These are phyloP conservation scores for Trypanosoma lewisi DNA, from an alignment of 208 protist genomes.

Conservation along the genomic window DNA sequence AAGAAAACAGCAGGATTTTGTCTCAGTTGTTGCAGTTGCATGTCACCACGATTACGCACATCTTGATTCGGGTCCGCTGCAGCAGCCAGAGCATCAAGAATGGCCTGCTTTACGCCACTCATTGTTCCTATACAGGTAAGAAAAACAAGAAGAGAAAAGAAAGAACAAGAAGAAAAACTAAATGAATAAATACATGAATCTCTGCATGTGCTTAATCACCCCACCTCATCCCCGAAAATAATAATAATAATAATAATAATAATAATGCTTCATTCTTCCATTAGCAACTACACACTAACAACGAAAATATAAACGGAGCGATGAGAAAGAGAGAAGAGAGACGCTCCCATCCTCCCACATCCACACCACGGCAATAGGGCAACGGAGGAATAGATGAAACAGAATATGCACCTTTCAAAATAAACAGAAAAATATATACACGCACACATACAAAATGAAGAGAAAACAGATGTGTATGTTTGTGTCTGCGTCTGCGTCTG, in stretches of 20 bases:
- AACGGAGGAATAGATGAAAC: too few relatives aligned
- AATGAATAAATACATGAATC: constrained; percentile 12
- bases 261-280: background rate
- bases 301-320: too few relatives aligned
- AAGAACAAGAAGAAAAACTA: constrained; percentile 24
- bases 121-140: constrained; percentile 14
- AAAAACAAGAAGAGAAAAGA: constrained; percentile 7
- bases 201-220: too few relatives aligned
- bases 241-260: background rate
- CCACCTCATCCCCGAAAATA: background rate
- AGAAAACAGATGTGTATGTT: too few relatives aligned
- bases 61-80: constrained; percentile 58
- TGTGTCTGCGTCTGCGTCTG: too few relatives aligned
- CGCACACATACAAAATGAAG: too few relatives aligned
- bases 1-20: constrained; percentile 53
- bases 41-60: constrained; percentile 52
- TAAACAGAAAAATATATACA: too few relatives aligned
- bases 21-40: constrained; percentile 58
- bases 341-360: too few relatives aligned
- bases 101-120: constrained; percentile 43
- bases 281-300: background rate
- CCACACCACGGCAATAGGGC: too few relatives aligned
- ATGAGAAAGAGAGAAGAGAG: too few relatives aligned
- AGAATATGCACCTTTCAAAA: too few relatives aligned
- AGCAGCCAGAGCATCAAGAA: constrained; percentile 58